These are phyloP conservation scores for Pyricularia grisea DNA, from an alignment of 2,329 filamentous ascomycete species.

Conservation along the genomic window DNA sequence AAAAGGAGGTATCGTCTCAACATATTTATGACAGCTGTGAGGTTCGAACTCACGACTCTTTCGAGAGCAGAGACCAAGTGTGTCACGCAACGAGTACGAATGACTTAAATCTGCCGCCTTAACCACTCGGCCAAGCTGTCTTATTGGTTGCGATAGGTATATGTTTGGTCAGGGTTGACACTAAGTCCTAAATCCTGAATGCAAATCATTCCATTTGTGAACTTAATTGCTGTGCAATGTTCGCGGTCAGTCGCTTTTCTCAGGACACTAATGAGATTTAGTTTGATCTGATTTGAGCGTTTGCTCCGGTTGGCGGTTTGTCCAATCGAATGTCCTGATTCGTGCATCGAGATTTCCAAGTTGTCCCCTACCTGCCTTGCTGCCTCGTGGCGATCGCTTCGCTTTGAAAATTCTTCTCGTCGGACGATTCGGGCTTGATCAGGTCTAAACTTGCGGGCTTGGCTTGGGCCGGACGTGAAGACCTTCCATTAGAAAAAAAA, in stretches of 20 bases:
- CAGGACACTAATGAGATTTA: not conserved
- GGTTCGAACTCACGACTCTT: conserved; percentile 6
- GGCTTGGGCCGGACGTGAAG: too few species aligned
- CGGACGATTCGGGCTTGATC: too few species aligned
- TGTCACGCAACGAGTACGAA: not conserved
- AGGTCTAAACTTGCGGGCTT: too few species aligned
- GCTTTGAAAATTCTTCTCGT: not conserved
- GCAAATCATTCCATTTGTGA: too few species aligned
- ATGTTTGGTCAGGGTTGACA: not conserved
- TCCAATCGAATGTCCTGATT: not conserved
- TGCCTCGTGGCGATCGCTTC: not conserved
- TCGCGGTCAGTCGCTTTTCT: not conserved
- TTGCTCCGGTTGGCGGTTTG: not conserved
- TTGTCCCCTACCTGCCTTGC: not conserved
- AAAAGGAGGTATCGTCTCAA: too few species aligned
- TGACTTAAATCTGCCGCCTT: conserved; percentile 6
- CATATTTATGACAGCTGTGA: conserved; percentile 6
- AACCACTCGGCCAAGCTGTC: conserved; percentile 6
- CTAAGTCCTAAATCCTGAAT: not conserved
- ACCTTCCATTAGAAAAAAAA: too few species aligned
- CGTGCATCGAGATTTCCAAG: not conserved
- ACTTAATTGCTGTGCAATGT: too few species aligned
- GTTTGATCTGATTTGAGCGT: not conserved
- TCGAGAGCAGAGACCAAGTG: conserved; percentile 5
- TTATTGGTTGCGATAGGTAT: not conserved